Percentiles rank a stretch among this genome's conserved stretches.
phyloP scores from a whole-genome alignment of 2,329 filamentous ascomycete genomes.

The Lachnellula arida region DNA sequence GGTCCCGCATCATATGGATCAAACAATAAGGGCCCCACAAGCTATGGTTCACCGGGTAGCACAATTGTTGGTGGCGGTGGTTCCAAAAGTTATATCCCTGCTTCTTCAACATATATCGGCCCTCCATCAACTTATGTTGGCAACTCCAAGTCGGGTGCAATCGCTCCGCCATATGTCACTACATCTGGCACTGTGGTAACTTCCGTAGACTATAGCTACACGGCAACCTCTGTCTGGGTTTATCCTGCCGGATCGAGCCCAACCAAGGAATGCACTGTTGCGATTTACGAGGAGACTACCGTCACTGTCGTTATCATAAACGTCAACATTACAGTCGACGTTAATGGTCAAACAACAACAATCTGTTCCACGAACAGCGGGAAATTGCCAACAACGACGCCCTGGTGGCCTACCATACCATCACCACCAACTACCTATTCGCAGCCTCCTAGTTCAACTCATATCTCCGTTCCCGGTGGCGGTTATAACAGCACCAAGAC shows the following conservation, averaged over 20 bases:
- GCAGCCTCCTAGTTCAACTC: too few species aligned
- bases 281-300: constrained; percentile 11
- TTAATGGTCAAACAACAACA: constrained; percentile 1
- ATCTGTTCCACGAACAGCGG: constrained; percentile 7
- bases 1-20: too few species aligned
- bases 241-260: constrained; percentile 13
- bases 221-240: constrained; percentile 11
- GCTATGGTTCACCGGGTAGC: too few species aligned
- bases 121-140: too few species aligned
- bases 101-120: too few species aligned
- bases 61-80: too few species aligned
- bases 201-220: constrained; percentile 8
- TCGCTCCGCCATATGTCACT: constrained; percentile 1
- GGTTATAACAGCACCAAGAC: neutral
- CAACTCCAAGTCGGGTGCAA: too few species aligned
- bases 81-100: too few species aligned
- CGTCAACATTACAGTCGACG: constrained; percentile 10
- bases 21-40: too few species aligned
- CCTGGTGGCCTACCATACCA: neutral
- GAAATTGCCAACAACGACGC: neutral
- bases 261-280: constrained; percentile 15
- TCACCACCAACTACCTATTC: neutral
- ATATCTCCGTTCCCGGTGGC: too few species aligned
- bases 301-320: constrained; percentile 11
- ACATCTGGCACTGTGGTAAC: constrained; percentile 9